Conservation (phyloP, 345 rosid species). For the Pistacia atlantica region DNA sequence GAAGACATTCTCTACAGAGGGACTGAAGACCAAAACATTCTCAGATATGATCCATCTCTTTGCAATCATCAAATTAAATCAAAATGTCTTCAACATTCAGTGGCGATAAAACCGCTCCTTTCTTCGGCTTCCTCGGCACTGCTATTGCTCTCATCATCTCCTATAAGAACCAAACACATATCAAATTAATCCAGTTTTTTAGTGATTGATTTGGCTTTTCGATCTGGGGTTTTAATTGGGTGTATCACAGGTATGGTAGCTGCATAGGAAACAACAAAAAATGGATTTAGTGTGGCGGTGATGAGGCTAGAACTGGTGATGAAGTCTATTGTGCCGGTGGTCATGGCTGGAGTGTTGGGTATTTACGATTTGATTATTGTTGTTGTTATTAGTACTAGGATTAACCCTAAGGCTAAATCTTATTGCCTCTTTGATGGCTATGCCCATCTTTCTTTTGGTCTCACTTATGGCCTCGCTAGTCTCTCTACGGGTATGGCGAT, state of each 20-base stretch:
- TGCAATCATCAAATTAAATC: neutral
- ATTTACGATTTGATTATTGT: too few species aligned
- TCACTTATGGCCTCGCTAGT: too few species aligned
- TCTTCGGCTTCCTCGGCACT: constrained; percentile 95
- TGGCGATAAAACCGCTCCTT: constrained; percentile 94
- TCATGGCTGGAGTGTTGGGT: too few species aligned
- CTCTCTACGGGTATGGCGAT: too few species aligned
- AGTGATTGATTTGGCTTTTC: neutral
- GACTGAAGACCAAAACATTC: neutral
- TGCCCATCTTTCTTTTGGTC: too few species aligned
- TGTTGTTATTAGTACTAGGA: too few species aligned
- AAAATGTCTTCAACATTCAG: constrained; percentile 54
- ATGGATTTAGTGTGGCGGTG: too few species aligned
- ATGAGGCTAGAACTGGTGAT: too few species aligned
- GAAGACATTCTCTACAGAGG: neutral
- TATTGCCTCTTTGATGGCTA: too few species aligned
- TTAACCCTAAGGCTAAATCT: too few species aligned
- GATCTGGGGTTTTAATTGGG: constrained; percentile 26
- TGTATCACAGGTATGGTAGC: neutral
- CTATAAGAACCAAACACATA: constrained; percentile 38
- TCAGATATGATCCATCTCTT: constrained; percentile 21
- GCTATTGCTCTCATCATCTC: constrained; percentile 97
- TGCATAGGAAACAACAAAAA: too few species aligned
- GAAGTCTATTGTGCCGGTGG: too few species aligned
- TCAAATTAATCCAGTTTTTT: neutral